Percentiles rank a stretch among this genome's conserved stretches.
These are phyloP conservation scores for Umbelopsis isabellina DNA, from an alignment of 192 early-diverging fungal species.

Conservation along the genomic window DNA sequence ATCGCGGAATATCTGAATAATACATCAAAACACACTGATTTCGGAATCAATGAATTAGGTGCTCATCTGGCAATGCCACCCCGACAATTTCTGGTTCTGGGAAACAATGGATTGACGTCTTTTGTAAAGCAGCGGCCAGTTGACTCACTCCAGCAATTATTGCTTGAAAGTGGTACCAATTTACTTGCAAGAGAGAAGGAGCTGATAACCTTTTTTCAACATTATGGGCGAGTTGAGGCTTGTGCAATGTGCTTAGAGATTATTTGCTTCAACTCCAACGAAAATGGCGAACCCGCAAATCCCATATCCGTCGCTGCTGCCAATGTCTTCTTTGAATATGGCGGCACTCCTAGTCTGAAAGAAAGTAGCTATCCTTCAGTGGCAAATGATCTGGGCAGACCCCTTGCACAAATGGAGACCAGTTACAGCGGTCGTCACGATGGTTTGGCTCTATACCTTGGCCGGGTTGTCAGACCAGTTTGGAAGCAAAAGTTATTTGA, in stretches of 20 bases:
- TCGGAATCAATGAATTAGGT: slow-evolving; percentile 67
- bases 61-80: slow-evolving; percentile 58
- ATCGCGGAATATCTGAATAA: slow-evolving; percentile 63
- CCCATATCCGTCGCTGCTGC: slow-evolving; percentile 33
- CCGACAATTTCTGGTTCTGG: slow-evolving; percentile 73
- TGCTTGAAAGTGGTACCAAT: slow-evolving; percentile 46
- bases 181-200: slow-evolving; percentile 4
- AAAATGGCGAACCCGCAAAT: slow-evolving; percentile 12
- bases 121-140: slow-evolving; percentile 78
- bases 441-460: slow-evolving; percentile 76
- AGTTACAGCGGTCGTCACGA: slow-evolving; percentile 73
- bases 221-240: slow-evolving; percentile 67
- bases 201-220: slow-evolving; percentile 43
- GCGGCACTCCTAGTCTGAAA: slow-evolving; percentile 32
- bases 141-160: slow-evolving; percentile 68
- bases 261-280: slow-evolving; percentile 39
- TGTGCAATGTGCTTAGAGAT: slow-evolving; percentile 89
- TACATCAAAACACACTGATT: slow-evolving; percentile 30
- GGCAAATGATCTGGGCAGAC: slow-evolving; percentile 36
- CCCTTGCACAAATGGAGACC: slow-evolving; percentile 39
- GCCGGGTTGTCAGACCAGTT: slow-evolving; percentile 70
- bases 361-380: slow-evolving; percentile 12
- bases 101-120: slow-evolving; percentile 71
- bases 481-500: slow-evolving; percentile 62
- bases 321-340: slow-evolving; percentile 37